Percentiles rank a stretch among this genome's conserved stretches.
phyloP scores from a whole-genome alignment of 305 asterid species.

The Fraxinus dipetala region DNA sequence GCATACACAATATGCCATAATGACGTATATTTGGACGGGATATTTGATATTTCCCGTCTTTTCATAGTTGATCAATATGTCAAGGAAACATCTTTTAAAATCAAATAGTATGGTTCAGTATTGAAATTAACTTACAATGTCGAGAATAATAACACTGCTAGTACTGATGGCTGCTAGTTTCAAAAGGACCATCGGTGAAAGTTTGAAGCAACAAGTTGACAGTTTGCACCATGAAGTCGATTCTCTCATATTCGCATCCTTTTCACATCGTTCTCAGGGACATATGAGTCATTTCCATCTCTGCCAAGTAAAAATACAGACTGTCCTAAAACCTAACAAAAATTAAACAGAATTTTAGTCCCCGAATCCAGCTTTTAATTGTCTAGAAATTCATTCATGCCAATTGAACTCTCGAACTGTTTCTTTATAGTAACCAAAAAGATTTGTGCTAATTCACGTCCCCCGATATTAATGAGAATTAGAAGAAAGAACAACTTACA shows the following conservation, averaged over 20 bases:
- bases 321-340: conserved; percentile 22
- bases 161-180: not conserved
- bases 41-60: not conserved
- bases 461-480: not conserved
- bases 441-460: not conserved
- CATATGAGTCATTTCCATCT: conserved; percentile 50
- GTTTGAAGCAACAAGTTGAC: not conserved
- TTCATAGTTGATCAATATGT: not conserved
- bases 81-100: conserved; percentile 1
- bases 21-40: not conserved
- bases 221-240: not conserved
- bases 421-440: not conserved
- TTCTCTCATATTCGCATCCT: conserved; percentile 52
- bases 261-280: conserved; percentile 76
- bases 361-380: not conserved
- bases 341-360: conserved; percentile 4
- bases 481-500: conserved; percentile 35
- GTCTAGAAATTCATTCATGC: not conserved
- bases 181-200: not conserved
- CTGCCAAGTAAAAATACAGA: conserved; percentile 21
- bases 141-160: not conserved
- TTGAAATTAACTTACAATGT: not conserved
- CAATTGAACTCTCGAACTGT: not conserved
- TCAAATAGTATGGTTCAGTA: not conserved
- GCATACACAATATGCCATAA: not conserved